Percentiles rank a stretch among this genome's conserved stretches.
phyloP scores from a whole-genome alignment of 768 basidiomycete species.

The Leccinum broughii region DNA sequence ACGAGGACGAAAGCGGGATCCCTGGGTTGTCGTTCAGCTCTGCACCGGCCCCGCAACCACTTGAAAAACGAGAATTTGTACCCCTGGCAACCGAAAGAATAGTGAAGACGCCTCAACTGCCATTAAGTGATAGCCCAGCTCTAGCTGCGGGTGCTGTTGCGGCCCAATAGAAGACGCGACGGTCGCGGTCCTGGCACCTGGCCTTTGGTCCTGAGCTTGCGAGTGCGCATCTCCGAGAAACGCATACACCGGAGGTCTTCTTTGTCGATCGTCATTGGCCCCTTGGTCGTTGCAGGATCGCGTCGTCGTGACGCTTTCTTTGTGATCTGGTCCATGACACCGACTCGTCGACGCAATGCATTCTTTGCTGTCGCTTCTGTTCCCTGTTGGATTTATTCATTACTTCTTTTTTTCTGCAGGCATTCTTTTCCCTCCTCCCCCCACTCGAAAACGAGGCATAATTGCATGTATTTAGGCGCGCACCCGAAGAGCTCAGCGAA shows the following conservation, averaged over 20 bases:
- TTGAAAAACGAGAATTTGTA: constrained; percentile 39
- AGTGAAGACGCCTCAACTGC: constrained; percentile 59
- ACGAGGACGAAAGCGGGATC: constrained; percentile 40
- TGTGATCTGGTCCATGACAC: constrained; percentile 2
- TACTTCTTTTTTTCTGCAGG: constrained; percentile 30
- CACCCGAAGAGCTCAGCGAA: constrained; percentile 8
- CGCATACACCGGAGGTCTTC: not conserved
- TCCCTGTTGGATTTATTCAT: constrained; percentile 35
- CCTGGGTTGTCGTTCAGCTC: constrained; percentile 35
- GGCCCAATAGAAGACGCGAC: constrained; percentile 28
- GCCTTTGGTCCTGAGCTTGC: not conserved
- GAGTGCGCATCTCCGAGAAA: constrained; percentile 9
- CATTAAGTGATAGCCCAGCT: constrained; percentile 61
- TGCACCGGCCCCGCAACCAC: constrained; percentile 35
- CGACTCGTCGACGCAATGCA: constrained; percentile 10
- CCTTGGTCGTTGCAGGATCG: constrained; percentile 7
- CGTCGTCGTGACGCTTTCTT: not conserved
- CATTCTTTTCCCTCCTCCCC: constrained; percentile 8
- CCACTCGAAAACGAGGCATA: constrained; percentile 16
- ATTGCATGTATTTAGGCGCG: constrained; percentile 21
- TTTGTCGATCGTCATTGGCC: not conserved
- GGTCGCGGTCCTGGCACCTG: not conserved
- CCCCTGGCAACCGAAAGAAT: constrained; percentile 43
- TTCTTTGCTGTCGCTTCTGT: constrained; percentile 18
- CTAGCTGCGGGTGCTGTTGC: constrained; percentile 47